Evolutionary conservation across 148 eudicot species (phyloP).

Genomic region (Amaranthus hypochondriacus): DNA sequence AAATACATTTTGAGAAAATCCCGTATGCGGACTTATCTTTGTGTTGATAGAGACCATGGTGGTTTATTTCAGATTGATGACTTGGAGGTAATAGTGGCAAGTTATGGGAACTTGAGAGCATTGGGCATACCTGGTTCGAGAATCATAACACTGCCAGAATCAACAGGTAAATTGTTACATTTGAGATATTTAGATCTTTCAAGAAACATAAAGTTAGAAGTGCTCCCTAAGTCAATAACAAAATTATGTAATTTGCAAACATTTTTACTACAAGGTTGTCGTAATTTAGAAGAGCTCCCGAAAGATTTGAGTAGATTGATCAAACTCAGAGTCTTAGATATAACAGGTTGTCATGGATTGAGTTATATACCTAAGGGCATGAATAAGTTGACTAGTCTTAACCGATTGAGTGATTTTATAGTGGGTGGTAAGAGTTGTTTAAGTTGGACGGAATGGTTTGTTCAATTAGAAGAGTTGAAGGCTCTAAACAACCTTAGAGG

Average conservation of each 20-base stretch:
- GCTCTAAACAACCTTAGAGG: constrained; percentile 14
- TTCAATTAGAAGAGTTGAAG: constrained; percentile 1
- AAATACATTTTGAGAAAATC: neutral
- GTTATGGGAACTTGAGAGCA: neutral
- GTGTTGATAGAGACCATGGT: neutral
- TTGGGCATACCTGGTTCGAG: neutral
- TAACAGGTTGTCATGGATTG: neutral
- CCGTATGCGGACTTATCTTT: neutral
- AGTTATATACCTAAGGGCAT: constrained; percentile 18
- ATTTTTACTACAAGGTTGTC: neutral
- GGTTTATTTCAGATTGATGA: neutral
- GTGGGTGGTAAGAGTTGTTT: constrained; percentile 9
- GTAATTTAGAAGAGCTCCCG: neutral
- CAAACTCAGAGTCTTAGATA: constrained; percentile 7
- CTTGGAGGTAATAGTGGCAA: neutral
- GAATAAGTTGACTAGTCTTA: constrained; percentile 5
- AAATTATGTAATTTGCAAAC: constrained; percentile 16
- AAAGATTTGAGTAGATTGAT: neutral
- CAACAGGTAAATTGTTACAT: too few relatives aligned
- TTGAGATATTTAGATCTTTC: too few relatives aligned
- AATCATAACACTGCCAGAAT: neutral
- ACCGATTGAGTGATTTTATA: constrained; percentile 2
- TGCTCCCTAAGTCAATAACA: too few relatives aligned
- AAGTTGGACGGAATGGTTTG: neutral
- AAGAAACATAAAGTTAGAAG: too few relatives aligned